A percentile compares a stretch with the other conserved stretches of the same genome.
Evolutionary conservation across 169 alveolate genomes (phyloP).

Genomic region (Theileria equi): DNA sequence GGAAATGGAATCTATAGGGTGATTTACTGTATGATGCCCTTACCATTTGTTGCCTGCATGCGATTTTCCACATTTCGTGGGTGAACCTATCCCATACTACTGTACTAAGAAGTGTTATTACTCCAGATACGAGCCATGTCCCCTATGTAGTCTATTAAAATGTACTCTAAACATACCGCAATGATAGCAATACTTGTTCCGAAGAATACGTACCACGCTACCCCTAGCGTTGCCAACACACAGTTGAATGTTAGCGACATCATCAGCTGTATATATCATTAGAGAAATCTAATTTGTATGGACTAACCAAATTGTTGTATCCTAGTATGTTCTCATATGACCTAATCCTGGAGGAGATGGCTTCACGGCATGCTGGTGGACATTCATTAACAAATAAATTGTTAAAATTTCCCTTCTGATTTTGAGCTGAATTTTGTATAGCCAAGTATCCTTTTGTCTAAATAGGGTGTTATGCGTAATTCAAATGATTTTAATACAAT

Average conservation of each 20-base stretch:
- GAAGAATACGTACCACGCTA: constrained; percentile 41
- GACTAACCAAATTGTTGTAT: constrained; percentile 28
- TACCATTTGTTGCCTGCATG: constrained; percentile 43
- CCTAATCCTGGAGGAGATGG: constrained; percentile 36
- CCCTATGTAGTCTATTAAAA: constrained; percentile 8
- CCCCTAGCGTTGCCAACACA: constrained; percentile 26
- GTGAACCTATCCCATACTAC: constrained; percentile 30
- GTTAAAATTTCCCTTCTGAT: constrained; percentile 46
- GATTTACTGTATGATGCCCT: background rate
- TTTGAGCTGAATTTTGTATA: constrained; percentile 37
- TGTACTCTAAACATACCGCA: constrained; percentile 31
- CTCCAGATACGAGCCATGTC: constrained; percentile 51
- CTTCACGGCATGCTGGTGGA: constrained; percentile 61
- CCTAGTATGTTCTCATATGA: constrained; percentile 37
- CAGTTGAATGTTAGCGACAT: constrained; percentile 14
- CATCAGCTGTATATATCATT: constrained; percentile 15
- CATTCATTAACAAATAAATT: constrained; percentile 46
- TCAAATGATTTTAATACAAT: background rate
- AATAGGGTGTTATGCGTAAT: background rate
- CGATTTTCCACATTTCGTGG: constrained; percentile 32
- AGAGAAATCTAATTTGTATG: background rate
- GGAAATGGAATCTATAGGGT: constrained; percentile 52
- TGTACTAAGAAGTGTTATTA: background rate
- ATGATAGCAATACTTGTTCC: constrained; percentile 15
- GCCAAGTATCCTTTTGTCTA: constrained; percentile 63